Conservation (phyloP, 352 stramenopile species). For the Globisporangium barbulae region DNA sequence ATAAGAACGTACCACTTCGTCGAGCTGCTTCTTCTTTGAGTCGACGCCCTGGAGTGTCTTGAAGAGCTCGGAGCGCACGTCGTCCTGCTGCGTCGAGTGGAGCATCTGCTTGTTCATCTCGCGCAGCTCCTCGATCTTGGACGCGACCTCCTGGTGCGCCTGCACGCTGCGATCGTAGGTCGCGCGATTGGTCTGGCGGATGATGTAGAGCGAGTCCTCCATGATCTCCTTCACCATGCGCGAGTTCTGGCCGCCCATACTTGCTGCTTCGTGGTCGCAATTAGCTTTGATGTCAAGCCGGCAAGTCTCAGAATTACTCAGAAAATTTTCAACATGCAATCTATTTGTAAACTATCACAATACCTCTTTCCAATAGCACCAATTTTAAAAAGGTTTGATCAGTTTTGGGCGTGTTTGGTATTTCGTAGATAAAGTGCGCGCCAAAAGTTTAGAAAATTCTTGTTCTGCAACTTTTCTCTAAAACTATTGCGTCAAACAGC, state of each 20-base stretch:
- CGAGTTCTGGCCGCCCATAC: slow-evolving; percentile 77
- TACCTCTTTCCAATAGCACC: no score
- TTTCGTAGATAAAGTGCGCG: no score
- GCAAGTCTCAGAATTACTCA: slow-evolving; percentile 3
- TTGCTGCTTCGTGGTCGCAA: slow-evolving; percentile 7
- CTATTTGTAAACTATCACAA: no score
- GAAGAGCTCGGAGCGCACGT: slow-evolving; percentile 54
- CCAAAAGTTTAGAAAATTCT: no score
- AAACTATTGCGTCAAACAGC: no score
- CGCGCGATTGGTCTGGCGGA: slow-evolving; percentile 66
- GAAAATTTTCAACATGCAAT: neutral
- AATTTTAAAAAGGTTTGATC: no score
- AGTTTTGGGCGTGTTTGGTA: no score
- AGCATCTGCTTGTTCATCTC: slow-evolving; percentile 57
- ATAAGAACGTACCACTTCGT: slow-evolving; percentile 37
- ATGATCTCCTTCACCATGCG: slow-evolving; percentile 77
- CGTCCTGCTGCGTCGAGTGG: slow-evolving; percentile 50
- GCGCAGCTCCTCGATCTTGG: slow-evolving; percentile 59
- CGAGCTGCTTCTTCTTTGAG: slow-evolving; percentile 63
- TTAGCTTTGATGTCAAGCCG: neutral
- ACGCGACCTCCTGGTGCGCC: slow-evolving; percentile 50
- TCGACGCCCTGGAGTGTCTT: slow-evolving; percentile 47
- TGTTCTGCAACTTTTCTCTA: no score
- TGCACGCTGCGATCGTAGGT: slow-evolving; percentile 64
- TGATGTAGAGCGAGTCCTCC: slow-evolving; percentile 77